Base-by-base conservation (phyloP, 1,284 basidiomycete genomes). In the Malassezia caprae region DNA sequence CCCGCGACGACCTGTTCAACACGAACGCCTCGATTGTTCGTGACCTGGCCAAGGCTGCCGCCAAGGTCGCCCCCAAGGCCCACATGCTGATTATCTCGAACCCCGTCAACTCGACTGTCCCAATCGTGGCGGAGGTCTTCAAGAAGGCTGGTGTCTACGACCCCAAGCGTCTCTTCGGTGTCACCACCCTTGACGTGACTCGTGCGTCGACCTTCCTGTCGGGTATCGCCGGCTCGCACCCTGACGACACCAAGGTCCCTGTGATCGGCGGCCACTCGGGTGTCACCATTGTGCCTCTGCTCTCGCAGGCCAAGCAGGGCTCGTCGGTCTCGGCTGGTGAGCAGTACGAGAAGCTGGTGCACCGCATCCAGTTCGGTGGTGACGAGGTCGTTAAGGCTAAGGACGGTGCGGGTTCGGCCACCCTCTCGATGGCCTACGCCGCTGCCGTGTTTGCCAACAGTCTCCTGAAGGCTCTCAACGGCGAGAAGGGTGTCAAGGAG, bases 1-100 rank as follows among this genome's bases (percentile, higher is more conserved):
- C 86, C 78, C 89, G 94, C 79, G 93, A 99, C 76, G 93, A 98
- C 77, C 87, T 99, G 61, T 99, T 98, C 85, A 93, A 91, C 80
- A 90, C 88, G 64, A 91, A 93, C 76, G 89, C 89, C 52, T 89
- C 87, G 60, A 93, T 98, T 76, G 90, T 96, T 70, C 88, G 90
- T 55, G 90, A 94, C 80, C 86, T 98, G 62, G 91, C 93, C 49
- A 79, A 85, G 60, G 85, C 88, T 30, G 83, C 91, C 62, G 88
- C 84, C 69, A 85, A 88, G 67, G 84, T 88, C 58, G 79, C 87
- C 47, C 93, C 93, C 61, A 84, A 88, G 58, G 93, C 93, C 24
- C 84, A 88, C 79, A 81, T 98, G 72, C 83, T 89, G 69, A 85
- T 98, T 79, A 96, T 96, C 76, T 91, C 91, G 86, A 77, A 78